Conservation (phyloP, 768 basidiomycete species). For the Suillus brevipes region DNA sequence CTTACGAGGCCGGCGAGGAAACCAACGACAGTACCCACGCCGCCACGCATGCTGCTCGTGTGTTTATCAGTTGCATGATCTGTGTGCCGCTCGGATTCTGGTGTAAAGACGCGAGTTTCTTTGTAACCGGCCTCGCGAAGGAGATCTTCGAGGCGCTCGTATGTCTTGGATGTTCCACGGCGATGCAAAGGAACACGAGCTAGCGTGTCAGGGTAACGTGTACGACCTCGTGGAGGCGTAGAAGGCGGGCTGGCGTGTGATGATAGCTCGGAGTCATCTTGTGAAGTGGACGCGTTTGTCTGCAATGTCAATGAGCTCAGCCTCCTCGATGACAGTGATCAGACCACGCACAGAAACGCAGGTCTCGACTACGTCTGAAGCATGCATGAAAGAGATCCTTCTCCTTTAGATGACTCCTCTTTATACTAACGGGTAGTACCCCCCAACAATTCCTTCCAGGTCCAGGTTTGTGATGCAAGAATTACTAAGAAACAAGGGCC, state of each 20-base stretch:
- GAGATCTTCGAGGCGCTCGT: constrained; percentile 83
- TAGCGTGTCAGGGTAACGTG: constrained; percentile 58
- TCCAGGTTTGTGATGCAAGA: neutral
- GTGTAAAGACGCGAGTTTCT: constrained; percentile 87
- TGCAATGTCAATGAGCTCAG: neutral
- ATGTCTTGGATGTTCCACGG: constrained; percentile 76
- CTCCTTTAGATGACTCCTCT: neutral
- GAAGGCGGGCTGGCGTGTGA: constrained; percentile 30
- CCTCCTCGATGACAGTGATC: neutral
- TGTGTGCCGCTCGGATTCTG: constrained; percentile 63
- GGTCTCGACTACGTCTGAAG: neutral
- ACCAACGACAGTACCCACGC: constrained; percentile 57
- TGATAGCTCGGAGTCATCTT: constrained; percentile 9
- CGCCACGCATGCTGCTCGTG: constrained; percentile 42
- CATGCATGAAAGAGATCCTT: constrained; percentile 2
- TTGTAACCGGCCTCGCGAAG: constrained; percentile 88
- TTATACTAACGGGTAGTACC: neutral
- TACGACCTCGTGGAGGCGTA: constrained; percentile 45
- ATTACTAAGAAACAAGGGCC: neutral
- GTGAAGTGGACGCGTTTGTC: neutral
- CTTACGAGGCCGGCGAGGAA: constrained; percentile 64
- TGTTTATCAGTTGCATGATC: constrained; percentile 18
- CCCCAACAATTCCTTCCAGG: neutral
- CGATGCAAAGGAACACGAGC: constrained; percentile 75
- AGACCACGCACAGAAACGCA: neutral